phyloP scores from a whole-genome alignment of 768 basidiomycete species.

The Saitozyma sp. region DNA sequence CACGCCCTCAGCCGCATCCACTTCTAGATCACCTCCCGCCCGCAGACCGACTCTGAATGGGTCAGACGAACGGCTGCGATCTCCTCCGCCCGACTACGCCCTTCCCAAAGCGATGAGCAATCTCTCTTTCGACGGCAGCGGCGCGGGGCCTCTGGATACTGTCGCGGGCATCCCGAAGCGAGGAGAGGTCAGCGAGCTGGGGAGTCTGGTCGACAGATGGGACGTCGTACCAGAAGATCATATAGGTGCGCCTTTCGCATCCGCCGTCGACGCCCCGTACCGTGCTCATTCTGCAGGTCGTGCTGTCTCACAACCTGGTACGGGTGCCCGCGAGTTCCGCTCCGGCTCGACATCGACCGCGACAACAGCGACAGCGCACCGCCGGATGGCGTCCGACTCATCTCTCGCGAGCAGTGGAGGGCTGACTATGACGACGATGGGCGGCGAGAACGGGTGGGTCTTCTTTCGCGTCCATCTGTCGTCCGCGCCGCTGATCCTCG shows the following conservation, averaged over 20 bases:
- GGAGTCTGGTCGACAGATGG: not conserved
- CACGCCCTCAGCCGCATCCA: slow-evolving; percentile 3
- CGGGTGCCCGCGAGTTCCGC: not conserved
- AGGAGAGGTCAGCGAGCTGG: slow-evolving; percentile 5
- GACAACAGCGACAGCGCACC: slow-evolving; percentile 23
- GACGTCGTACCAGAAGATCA: not conserved
- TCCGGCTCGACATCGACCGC: slow-evolving; percentile 18
- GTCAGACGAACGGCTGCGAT: slow-evolving; percentile 10
- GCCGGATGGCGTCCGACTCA: slow-evolving; percentile 44
- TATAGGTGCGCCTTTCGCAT: slow-evolving; percentile 6
- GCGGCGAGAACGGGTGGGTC: slow-evolving; percentile 1
- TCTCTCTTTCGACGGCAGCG: slow-evolving; percentile 25
- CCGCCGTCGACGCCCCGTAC: not conserved
- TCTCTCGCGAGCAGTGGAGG: slow-evolving; percentile 40
- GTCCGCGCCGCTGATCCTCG: not conserved
- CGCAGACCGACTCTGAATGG: not conserved
- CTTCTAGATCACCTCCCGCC: slow-evolving; percentile 16
- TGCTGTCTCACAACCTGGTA: too few species aligned
- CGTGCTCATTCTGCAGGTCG: too few species aligned
- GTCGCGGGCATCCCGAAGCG: slow-evolving; percentile 24
- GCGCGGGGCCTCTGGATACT: slow-evolving; percentile 17
- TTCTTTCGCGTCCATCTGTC: slow-evolving; percentile 2
- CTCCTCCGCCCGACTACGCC: slow-evolving; percentile 26
- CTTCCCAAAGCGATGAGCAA: slow-evolving; percentile 9
- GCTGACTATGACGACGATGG: slow-evolving; percentile 37